These are phyloP conservation scores for Marasmius tenuissimus DNA, from an alignment of 1,284 basidiomycete genomes.

Conservation along the genomic window DNA sequence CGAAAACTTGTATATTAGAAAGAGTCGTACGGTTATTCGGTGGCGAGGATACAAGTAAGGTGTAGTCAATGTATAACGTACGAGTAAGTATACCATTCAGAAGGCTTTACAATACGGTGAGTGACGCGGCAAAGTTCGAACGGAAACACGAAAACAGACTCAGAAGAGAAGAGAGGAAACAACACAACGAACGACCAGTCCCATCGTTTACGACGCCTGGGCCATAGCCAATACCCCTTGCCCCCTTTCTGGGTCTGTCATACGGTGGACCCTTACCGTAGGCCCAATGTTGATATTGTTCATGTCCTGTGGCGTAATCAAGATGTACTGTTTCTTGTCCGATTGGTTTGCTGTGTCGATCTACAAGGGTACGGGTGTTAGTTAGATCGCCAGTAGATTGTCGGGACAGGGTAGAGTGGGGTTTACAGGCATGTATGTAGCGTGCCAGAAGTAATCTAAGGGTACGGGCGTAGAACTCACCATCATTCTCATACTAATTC, in stretches of 20 bases:
- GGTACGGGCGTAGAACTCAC: slow-evolving; percentile 38
- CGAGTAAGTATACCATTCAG: too few relatives aligned
- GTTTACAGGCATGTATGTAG: not conserved
- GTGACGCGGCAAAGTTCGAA: too few relatives aligned
- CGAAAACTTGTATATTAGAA: too few relatives aligned
- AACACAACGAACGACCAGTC: too few relatives aligned
- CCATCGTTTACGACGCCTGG: not conserved
- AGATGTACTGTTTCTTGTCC: slow-evolving; percentile 86
- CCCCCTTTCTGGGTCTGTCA: slow-evolving; percentile 78
- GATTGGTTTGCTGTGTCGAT: slow-evolving; percentile 85
- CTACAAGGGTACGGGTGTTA: slow-evolving; percentile 33
- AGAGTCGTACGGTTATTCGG: too few relatives aligned
- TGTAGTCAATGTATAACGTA: too few relatives aligned
- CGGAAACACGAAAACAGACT: too few relatives aligned
- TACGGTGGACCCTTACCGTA: slow-evolving; percentile 71
- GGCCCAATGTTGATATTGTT: slow-evolving; percentile 60
- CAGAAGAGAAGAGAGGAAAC: too few relatives aligned
- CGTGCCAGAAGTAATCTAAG: not conserved
- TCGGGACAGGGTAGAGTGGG: too few relatives aligned
- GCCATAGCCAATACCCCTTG: slow-evolving; percentile 48
- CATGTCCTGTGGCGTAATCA: slow-evolving; percentile 92
- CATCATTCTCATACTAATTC: slow-evolving; percentile 92
- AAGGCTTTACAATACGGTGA: too few relatives aligned
- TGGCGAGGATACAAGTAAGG: too few relatives aligned
- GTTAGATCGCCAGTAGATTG: too few relatives aligned